Percentiles rank a stretch among this genome's conserved stretches.
Evolutionary conservation across 108 stramenopile genomes (phyloP).

Genomic region (Licmophora abbreviata): DNA sequence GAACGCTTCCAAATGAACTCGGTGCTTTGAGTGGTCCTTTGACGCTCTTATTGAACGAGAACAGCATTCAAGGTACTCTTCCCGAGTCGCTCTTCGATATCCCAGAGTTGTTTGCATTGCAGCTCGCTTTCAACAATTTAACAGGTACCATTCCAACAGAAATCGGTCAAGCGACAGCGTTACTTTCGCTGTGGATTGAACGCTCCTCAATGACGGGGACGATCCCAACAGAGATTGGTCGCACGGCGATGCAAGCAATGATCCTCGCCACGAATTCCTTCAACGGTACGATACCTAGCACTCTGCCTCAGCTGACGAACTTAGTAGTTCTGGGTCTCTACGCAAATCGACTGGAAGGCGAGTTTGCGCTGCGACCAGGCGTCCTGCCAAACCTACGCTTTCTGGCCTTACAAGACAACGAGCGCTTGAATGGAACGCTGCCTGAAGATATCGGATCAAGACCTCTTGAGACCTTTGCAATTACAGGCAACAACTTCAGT

Average conservation of each 20-base stretch:
- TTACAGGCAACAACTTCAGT: not conserved
- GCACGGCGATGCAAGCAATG: too few relatives aligned
- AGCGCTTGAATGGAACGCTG: slow-evolving; percentile 33
- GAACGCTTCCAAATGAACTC: slow-evolving; percentile 24
- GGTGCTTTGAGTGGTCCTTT: slow-evolving; percentile 28
- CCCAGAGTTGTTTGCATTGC: slow-evolving; percentile 37
- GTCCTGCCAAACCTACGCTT: slow-evolving; percentile 6
- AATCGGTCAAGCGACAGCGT: slow-evolving; percentile 21
- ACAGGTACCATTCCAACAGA: slow-evolving; percentile 48
- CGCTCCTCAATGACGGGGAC: slow-evolving; percentile 37
- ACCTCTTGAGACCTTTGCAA: too few relatives aligned
- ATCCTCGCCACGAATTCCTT: too few relatives aligned
- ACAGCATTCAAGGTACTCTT: slow-evolving; percentile 20
- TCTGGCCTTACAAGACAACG: slow-evolving; percentile 34
- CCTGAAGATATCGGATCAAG: slow-evolving; percentile 17
- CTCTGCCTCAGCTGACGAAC: slow-evolving; percentile 1
- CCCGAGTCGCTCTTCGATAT: too few relatives aligned
- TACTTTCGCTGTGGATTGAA: slow-evolving; percentile 31
- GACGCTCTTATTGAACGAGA: slow-evolving; percentile 31
- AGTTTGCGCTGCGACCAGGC: slow-evolving; percentile 22
- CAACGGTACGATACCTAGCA: not conserved
- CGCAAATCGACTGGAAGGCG: slow-evolving; percentile 25
- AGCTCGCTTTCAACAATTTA: slow-evolving; percentile 36
- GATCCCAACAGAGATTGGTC: slow-evolving; percentile 38
- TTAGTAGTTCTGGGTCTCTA: slow-evolving; percentile 15